Conservation (phyloP, 257 asterid genomes). For the Penstemon barbatus region DNA sequence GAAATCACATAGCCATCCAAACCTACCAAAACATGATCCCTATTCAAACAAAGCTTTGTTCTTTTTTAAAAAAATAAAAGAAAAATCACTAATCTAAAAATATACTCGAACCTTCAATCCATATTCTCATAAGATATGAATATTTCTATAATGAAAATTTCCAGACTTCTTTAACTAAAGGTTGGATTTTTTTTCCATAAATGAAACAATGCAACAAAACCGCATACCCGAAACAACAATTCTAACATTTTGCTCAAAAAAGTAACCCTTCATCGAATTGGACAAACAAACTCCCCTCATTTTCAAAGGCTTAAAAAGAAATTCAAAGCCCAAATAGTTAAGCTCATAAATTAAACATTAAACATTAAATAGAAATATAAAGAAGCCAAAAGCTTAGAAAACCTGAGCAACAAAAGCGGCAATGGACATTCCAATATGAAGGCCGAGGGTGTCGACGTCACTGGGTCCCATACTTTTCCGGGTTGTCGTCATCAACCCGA, state of each 20-base stretch:
- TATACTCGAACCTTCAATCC: constrained; percentile 4
- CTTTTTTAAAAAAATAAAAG: background rate
- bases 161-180: constrained; percentile 16
- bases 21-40: too few species aligned
- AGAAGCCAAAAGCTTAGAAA: background rate
- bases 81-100: background rate
- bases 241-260: background rate
- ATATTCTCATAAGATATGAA: constrained; percentile 1
- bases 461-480: constrained; percentile 32
- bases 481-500: constrained; percentile 36
- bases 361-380: background rate
- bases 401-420: constrained; percentile 91
- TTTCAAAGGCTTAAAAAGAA: background rate
- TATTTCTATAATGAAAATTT: background rate
- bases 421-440: constrained; percentile 88
- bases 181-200: constrained; percentile 13
- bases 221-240: background rate
- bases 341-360: too few species aligned
- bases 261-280: background rate
- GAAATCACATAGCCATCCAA: too few species aligned
- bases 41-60: too few species aligned
- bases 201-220: constrained; percentile 11
- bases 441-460: constrained; percentile 71
- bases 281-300: background rate
- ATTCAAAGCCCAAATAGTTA: background rate